Evolutionary conservation across 2,329 filamentous ascomycete genomes (phyloP), one percentile per base, ranked within the genome.

Genomic region (Tolypocladium sp.): DNA sequence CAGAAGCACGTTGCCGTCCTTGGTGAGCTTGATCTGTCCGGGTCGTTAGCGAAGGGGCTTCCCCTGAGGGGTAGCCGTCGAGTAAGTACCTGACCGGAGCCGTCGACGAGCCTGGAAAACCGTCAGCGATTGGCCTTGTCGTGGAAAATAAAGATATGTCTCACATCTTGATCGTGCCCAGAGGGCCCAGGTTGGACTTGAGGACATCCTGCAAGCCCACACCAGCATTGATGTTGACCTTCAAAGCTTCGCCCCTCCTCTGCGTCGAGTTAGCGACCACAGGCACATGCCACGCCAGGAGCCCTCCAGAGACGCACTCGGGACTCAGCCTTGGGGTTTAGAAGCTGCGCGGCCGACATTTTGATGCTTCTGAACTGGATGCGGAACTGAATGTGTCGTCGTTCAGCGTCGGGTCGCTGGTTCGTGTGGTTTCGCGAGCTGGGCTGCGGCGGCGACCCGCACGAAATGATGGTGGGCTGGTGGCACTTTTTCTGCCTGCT

Each of bases 301-400:
- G 57, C 42, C 42, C 4, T 56, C 37, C 44, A 55, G 63, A 61
- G 65, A 80, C 89, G 70, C 82, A 95, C 92, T 79, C 94, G 88
- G 69, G 92, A 97, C 81, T 99, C 94, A 71, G 94, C 94, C 82
- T 99, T 99, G 63, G 94, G 94, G 78, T 99, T 99, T 66, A 99
- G 88, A 71, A 99, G 87, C 80, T 97, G 93, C 72, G 94, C 92
- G 68, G 94, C 94, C 79, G 92, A 97, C 94, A 97, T 97, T 57
- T 63, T 73, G 67, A 61, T 58, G 62, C 44, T 61, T 58, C 44
- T 49, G 51, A 53, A 59, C 63, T 63, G 58, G 63, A 58, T 56
- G 60, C 58, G 53, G 62, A 63, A 35, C 42, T 46, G 20, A 44
- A 54, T 12, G 38, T 57, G 49, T 57, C 33, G 61, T 63, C 41